phyloP scores from a whole-genome alignment of 345 rosid genomes.

The Moricandia arvensis region DNA sequence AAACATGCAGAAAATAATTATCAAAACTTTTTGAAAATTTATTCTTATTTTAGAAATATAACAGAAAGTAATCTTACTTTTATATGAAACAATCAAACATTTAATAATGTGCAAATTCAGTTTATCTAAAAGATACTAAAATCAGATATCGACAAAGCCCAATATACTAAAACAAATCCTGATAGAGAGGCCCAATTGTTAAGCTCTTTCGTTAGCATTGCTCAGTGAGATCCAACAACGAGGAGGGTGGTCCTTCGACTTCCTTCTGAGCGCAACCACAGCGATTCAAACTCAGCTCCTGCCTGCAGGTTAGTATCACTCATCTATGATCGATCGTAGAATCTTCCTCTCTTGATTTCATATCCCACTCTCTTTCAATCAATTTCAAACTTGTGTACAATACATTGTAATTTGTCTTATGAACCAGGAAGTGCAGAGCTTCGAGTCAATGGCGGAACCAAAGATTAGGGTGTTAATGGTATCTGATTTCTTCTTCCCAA shows the following conservation, averaged over 20 bases:
- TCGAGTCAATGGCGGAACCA: conserved; percentile 46
- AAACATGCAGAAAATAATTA: background rate
- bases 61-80: background rate
- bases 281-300: background rate
- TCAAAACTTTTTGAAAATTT: background rate
- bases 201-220: background rate
- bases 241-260: background rate
- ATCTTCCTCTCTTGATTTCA: background rate
- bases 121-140: background rate
- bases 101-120: background rate
- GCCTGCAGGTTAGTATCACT: background rate
- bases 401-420: too few species aligned
- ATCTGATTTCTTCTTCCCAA: conserved; percentile 96
- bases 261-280: background rate
- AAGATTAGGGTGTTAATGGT: conserved; percentile 83
- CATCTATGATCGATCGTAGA: background rate
- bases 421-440: background rate
- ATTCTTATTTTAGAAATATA: background rate
- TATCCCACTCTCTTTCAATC: background rate
- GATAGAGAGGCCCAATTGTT: background rate
- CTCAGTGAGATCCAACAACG: background rate
- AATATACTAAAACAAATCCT: background rate
- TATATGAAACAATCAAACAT: background rate
- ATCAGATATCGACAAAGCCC: background rate
- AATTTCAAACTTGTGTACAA: background rate